Evolutionary conservation across 352 stramenopile genomes (phyloP), one percentile per base, ranked within the genome.

Genomic region (Poterioochromonas sp.): DNA sequence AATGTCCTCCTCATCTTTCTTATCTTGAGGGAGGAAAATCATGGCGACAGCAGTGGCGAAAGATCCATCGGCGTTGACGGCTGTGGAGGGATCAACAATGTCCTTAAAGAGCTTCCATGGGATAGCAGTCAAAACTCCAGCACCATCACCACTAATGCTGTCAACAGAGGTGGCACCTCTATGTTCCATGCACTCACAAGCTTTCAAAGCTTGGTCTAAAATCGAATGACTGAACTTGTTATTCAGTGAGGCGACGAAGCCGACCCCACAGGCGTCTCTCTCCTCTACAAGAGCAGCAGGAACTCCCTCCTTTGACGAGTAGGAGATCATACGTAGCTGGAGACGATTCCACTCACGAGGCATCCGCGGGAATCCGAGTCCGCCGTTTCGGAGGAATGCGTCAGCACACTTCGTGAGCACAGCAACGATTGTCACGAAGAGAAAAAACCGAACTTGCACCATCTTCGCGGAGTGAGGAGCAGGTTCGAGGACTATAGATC

Each of bases 121-220:
- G 60, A 94, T 90, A 79, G 88, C 80, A 32, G 89, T 93, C 89
- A 94, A 92, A 73, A 94, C 84, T 70, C 89, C 89, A 8, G 88
- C 89, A 54, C 89, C 89, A 80, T 94, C 89, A 47, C 88, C 88
- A 43, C 86, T 91, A 65, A 84, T 79, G 41, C 82, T 79, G 74
- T 86, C 83, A 26, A 80, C 77, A 5, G 82, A 81, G 78, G 80
- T 83, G 41, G 80, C 83, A 41, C 83, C 83, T 12, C 83, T 51
- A 74, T 86, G 83, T 76, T 86, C 83, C 80, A 86, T 84, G 73
- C 80, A 83, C 34, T 65, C 60, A 37, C 83, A 73, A 47, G 82
- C 82, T 35, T 63, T 39, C 5, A 85, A 73, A 22, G 82, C 83
- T 70, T 77, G 47, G 39, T 77, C n/a, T 26, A 82, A 3, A 40